These are phyloP conservation scores for Letharia lupina DNA, from an alignment of 495 filamentous ascomycete species.

Conservation along the genomic window DNA sequence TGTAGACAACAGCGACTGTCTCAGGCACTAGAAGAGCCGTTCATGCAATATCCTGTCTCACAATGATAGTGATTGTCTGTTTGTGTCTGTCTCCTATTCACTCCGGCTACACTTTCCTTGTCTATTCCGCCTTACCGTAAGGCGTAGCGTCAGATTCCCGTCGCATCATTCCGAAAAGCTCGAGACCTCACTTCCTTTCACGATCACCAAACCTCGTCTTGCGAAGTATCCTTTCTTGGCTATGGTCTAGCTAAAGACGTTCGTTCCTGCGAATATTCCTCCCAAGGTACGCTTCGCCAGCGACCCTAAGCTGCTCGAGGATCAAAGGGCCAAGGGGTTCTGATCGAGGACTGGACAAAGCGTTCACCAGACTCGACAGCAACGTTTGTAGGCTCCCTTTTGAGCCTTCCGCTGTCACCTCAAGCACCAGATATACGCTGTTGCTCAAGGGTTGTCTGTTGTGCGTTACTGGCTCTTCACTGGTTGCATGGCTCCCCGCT, in stretches of 20 bases:
- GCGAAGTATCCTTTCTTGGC: neutral
- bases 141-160: neutral
- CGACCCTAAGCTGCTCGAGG: neutral
- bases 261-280: neutral
- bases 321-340: neutral
- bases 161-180: neutral
- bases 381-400: neutral
- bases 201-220: neutral
- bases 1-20: neutral
- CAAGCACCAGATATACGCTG: too few relatives aligned
- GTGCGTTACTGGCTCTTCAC: neutral
- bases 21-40: neutral
- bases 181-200: neutral
- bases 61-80: neutral
- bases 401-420: neutral
- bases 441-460: neutral
- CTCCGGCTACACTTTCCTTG: neutral
- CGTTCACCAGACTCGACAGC: neutral
- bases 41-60: neutral
- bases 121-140: neutral
- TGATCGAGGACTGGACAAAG: neutral
- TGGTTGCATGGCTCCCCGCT: neutral
- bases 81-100: neutral
- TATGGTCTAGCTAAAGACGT: constrained; percentile 1
- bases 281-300: neutral